These are phyloP conservation scores for Mucor plumbeus DNA, from an alignment of 371 early-diverging fungal genomes.

Conservation along the genomic window DNA sequence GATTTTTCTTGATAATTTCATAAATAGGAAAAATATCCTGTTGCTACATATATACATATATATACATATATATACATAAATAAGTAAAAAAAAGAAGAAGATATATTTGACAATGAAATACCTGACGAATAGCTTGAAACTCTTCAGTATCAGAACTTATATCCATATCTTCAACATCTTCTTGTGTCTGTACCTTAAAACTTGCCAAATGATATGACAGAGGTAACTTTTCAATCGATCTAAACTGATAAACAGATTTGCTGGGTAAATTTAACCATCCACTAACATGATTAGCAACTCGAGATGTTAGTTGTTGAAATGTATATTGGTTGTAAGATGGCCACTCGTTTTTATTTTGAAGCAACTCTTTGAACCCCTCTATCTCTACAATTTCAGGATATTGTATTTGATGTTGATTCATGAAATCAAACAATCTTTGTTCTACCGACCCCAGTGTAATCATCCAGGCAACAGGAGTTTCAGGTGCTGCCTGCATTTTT, in stretches of 20 bases:
- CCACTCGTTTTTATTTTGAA: conserved; percentile 1
- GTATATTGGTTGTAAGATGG: neutral
- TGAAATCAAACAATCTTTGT: neutral
- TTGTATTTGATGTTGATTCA: neutral
- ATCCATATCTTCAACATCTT: conserved; percentile 14
- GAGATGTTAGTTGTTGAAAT: neutral
- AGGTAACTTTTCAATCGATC: conserved; percentile 13
- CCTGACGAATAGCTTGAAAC: neutral
- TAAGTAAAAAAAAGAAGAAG: neutral
- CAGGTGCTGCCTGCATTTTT: neutral
- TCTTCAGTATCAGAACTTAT: conserved; percentile 14
- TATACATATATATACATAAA: neutral
- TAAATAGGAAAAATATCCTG: neutral
- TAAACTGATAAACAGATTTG: conserved; percentile 15
- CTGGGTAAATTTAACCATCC: neutral
- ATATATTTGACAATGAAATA: neutral
- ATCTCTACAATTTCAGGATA: neutral
- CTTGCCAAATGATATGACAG: neutral
- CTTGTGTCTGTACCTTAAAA: conserved; percentile 12
- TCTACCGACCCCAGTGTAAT: conserved; percentile 23
- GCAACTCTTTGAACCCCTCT: neutral
- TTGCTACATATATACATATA: neutral
- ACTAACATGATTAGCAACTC: neutral
- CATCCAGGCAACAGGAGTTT: conserved; percentile 13
- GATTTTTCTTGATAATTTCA: neutral